These are phyloP conservation scores for Aristolochia fimbriata DNA, from an alignment of 164 flowering plant species.

Conservation along the genomic window DNA sequence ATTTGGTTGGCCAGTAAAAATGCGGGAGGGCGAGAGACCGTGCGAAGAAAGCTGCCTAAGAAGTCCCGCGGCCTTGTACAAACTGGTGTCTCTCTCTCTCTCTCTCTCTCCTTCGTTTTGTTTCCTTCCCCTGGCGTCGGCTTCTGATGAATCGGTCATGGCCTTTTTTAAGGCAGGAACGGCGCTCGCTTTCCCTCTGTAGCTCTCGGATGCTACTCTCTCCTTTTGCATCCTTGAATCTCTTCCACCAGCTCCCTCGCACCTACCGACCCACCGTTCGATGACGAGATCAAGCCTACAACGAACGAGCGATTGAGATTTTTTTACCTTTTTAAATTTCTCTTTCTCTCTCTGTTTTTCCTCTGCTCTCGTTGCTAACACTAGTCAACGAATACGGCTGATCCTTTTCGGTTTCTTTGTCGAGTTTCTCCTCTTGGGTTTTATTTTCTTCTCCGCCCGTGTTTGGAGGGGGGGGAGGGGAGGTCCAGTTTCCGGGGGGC, in stretches of 20 bases:
- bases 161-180: too few species aligned
- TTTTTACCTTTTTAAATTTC: not conserved
- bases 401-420: not conserved
- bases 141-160: too few species aligned
- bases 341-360: not conserved
- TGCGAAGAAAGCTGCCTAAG: too few species aligned
- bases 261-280: slow-evolving; percentile 5
- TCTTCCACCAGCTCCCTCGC: not conserved
- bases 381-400: slow-evolving; percentile 7
- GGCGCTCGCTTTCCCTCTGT: not conserved
- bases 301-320: not conserved
- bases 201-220: slow-evolving; percentile 3
- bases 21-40: too few species aligned
- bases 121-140: too few species aligned
- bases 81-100: too few species aligned
- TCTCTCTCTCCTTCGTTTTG: too few species aligned
- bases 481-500: not conserved
- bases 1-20: too few species aligned
- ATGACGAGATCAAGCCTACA: too few species aligned
- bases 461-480: not conserved
- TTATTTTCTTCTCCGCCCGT: not conserved
- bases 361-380: not conserved
- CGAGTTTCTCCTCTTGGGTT: not conserved
- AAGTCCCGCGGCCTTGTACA: too few species aligned
- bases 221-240: slow-evolving; percentile 2